These are phyloP conservation scores for Entomortierella chlamydospora DNA, from an alignment of 192 early-diverging fungal genomes.

Conservation along the genomic window DNA sequence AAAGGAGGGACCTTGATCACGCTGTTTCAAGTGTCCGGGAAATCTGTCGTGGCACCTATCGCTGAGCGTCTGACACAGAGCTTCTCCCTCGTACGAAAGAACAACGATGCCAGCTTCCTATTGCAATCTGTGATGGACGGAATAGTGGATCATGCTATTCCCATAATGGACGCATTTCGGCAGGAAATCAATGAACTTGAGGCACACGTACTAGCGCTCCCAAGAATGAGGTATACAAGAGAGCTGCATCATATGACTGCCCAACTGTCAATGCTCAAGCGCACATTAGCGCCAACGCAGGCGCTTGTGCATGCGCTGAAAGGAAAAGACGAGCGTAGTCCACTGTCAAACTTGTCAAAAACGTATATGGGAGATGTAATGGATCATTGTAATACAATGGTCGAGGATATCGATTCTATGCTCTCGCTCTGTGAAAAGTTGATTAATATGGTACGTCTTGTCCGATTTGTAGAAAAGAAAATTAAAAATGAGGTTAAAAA, in stretches of 20 bases:
- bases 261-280: slow-evolving; percentile 56
- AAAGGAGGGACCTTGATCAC: slow-evolving; percentile 51
- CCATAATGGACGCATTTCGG: slow-evolving; percentile 57
- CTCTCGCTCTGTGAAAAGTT: slow-evolving; percentile 54
- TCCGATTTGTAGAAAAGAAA: too few relatives aligned
- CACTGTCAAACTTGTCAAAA: slow-evolving; percentile 45
- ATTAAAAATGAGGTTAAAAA: too few relatives aligned
- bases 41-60: slow-evolving; percentile 50
- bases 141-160: slow-evolving; percentile 60
- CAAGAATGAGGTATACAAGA: slow-evolving; percentile 54
- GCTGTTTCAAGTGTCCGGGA: slow-evolving; percentile 55
- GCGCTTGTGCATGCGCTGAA: slow-evolving; percentile 52
- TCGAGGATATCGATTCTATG: slow-evolving; percentile 63
- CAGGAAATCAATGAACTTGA: slow-evolving; percentile 57
- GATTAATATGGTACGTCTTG: slow-evolving; percentile 58
- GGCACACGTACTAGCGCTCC: slow-evolving; percentile 47
- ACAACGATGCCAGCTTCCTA: slow-evolving; percentile 55
- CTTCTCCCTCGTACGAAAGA: slow-evolving; percentile 40
- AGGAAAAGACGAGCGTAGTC: slow-evolving; percentile 43
- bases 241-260: slow-evolving; percentile 60
- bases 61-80: slow-evolving; percentile 39
- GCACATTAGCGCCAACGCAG: slow-evolving; percentile 61
- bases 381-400: slow-evolving; percentile 63
- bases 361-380: slow-evolving; percentile 63
- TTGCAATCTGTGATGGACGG: slow-evolving; percentile 60